phyloP scores from a whole-genome alignment of 2,329 filamentous ascomycete species.

The Cyclaneusma minus region DNA sequence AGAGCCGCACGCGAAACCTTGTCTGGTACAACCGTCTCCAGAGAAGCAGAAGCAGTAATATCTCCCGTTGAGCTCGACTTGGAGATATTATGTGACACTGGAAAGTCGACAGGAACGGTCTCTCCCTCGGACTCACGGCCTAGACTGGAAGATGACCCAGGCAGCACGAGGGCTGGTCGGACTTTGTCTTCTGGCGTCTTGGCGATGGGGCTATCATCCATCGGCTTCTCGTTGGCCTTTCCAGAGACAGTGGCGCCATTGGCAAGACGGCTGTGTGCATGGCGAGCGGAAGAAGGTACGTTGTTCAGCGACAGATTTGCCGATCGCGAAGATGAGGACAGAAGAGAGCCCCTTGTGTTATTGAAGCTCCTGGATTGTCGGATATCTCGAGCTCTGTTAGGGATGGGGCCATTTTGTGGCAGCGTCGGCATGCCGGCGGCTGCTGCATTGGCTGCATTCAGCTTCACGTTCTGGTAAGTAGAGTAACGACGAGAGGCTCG shows the following conservation, averaged over 20 bases:
- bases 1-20: background rate
- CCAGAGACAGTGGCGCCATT: too few relatives aligned
- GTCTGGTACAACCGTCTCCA: slow-evolving; percentile 4
- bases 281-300: too few relatives aligned
- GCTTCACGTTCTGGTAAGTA: slow-evolving; percentile 91
- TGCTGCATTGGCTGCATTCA: slow-evolving; percentile 65
- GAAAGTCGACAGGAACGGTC: too few relatives aligned
- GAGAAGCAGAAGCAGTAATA: slow-evolving; percentile 3
- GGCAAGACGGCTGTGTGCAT: too few relatives aligned
- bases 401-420: slow-evolving; percentile 70
- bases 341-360: slow-evolving; percentile 31
- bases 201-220: slow-evolving; percentile 15
- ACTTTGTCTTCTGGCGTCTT: slow-evolving; percentile 51
- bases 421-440: slow-evolving; percentile 80
- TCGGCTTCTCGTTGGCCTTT: too few relatives aligned
- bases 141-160: too few relatives aligned
- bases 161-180: slow-evolving; percentile 4
- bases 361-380: slow-evolving; percentile 68
- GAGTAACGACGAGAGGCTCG: slow-evolving; percentile 88
- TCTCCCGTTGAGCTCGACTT: too few relatives aligned
- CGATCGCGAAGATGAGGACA: slow-evolving; percentile 27
- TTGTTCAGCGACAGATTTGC: too few relatives aligned
- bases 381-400: slow-evolving; percentile 71
- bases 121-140: too few relatives aligned
- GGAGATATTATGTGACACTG: too few relatives aligned